Conservation (phyloP, 306 rosid genomes). For the Ormosia emarginata region DNA sequence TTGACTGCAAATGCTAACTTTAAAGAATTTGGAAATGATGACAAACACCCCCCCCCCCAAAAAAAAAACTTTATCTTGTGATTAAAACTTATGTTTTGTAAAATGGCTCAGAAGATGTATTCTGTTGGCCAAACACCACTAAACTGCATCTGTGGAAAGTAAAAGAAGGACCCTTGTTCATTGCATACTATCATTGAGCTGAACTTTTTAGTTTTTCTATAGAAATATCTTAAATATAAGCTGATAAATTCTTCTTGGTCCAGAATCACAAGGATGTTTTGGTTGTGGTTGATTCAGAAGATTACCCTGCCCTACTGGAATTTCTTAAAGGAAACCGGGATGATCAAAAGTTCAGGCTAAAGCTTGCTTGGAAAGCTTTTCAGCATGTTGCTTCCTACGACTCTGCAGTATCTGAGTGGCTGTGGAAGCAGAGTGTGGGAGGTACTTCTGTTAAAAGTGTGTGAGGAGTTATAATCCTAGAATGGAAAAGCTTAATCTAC, state of each 20-base stretch:
- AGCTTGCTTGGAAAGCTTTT: conserved; percentile 96
- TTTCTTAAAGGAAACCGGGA: conserved; percentile 64
- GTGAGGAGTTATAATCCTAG: not conserved
- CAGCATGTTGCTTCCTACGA: conserved; percentile 90
- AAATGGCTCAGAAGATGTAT: not conserved
- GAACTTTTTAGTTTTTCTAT: not conserved
- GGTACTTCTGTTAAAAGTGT: conserved; percentile 38
- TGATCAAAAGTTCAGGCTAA: conserved; percentile 63
- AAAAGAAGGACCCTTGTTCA: not conserved
- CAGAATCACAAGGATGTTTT: conserved; percentile 94
- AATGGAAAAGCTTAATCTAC: not conserved
- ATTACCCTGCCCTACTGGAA: conserved; percentile 69
- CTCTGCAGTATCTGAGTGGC: conserved; percentile 92
- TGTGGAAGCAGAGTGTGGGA: conserved; percentile 83
- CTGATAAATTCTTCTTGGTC: conserved; percentile 19
- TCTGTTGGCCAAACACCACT: not conserved
- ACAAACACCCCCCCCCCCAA: not conserved
- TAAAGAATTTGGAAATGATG: not conserved
- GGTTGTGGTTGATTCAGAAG: conserved; percentile 89
- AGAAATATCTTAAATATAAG: not conserved
- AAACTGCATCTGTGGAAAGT: not conserved
- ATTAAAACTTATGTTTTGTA: not conserved
- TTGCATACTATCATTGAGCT: not conserved
- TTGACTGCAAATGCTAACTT: not conserved
- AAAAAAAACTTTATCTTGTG: not conserved